These are phyloP conservation scores for Rhynchospora breviuscula DNA, from an alignment of 176 grass and related monocot species.

Conservation along the genomic window DNA sequence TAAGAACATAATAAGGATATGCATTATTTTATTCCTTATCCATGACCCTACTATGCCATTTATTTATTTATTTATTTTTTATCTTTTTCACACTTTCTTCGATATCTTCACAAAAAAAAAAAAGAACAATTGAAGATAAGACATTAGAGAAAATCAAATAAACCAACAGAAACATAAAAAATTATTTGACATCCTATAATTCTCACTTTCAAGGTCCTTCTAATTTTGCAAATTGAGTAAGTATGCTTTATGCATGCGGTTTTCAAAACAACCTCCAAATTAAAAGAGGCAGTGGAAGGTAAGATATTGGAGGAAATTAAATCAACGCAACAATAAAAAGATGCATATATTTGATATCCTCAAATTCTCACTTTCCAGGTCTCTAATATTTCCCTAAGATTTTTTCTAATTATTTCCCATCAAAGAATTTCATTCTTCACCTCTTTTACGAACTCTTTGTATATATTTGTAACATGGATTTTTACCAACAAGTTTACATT, in stretches of 20 bases:
- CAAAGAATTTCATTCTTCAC: too few relatives aligned
- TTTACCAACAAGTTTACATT: background rate
- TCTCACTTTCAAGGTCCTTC: background rate
- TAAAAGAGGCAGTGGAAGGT: slow-evolving; percentile 1
- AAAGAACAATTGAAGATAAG: background rate
- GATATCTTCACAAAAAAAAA: too few relatives aligned
- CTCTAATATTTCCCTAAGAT: background rate
- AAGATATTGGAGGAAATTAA: slow-evolving; percentile 16
- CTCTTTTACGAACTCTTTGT: background rate
- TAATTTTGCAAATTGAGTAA: background rate
- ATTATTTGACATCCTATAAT: background rate
- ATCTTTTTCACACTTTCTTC: too few relatives aligned
- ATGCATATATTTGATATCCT: background rate
- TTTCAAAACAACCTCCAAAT: background rate
- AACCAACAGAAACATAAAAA: background rate
- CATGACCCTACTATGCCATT: too few relatives aligned
- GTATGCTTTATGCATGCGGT: background rate
- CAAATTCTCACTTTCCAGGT: background rate
- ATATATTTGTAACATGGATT: background rate
- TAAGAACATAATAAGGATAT: too few relatives aligned
- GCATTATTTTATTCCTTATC: too few relatives aligned
- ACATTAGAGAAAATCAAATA: slow-evolving; percentile 1
- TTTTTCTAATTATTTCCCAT: too few relatives aligned
- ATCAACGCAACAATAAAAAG: background rate
- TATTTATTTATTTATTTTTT: too few relatives aligned